A percentile compares a stretch with the other conserved stretches of the same genome.
phyloP scores from a whole-genome alignment of 2,329 filamentous ascomycete species.

The Penicillium sp. region DNA sequence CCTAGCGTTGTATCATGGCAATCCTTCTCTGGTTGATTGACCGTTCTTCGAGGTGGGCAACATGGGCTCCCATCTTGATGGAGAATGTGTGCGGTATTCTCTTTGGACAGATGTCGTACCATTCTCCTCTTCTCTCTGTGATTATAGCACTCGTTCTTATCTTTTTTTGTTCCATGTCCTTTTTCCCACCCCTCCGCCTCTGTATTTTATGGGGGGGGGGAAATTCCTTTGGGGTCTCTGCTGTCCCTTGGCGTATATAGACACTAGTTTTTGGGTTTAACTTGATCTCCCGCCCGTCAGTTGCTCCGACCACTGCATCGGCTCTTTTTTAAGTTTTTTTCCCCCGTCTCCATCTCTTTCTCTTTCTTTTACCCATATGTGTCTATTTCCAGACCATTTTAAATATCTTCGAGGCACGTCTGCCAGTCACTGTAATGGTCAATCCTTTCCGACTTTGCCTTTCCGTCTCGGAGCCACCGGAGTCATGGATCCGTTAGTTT shows the following conservation, averaged over 20 bases:
- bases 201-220: neutral
- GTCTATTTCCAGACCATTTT: too few species aligned
- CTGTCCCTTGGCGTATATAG: constrained; percentile 12
- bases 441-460: too few species aligned
- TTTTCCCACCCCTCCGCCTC: neutral
- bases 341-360: too few species aligned
- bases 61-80: neutral
- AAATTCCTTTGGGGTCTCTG: constrained; percentile 4
- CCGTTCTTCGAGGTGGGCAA: neutral
- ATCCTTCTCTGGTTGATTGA: neutral
- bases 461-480: too few species aligned
- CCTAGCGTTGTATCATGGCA: constrained; percentile 9
- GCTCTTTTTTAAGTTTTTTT: too few species aligned
- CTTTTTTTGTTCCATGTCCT: neutral
- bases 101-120: neutral
- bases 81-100: too few species aligned
- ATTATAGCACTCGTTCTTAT: neutral
- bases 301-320: too few species aligned
- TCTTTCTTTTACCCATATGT: too few species aligned
- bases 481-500: too few species aligned
- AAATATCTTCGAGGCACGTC: too few species aligned
- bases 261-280: constrained; percentile 9
- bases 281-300: neutral
- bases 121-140: neutral
- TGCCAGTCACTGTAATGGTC: too few species aligned